Evolutionary conservation across 2,329 filamentous ascomycete genomes (phyloP), one percentile per base, ranked within the genome.

Genomic region (Didymella sp.): DNA sequence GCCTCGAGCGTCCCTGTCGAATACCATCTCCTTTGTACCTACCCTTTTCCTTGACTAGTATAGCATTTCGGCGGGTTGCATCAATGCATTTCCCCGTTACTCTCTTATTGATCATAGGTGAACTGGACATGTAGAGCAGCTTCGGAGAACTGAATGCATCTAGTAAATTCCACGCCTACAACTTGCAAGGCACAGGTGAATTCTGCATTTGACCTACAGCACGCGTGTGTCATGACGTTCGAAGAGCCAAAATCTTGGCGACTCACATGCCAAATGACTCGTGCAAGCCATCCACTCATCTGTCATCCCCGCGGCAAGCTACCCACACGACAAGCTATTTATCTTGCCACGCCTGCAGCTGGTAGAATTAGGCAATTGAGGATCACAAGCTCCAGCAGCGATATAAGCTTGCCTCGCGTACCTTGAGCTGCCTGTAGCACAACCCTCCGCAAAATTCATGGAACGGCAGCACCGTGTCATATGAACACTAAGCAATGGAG

Each of bases 401-500:
- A 40, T 52, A 52, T 44, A 57, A 57, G 48, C 43, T 40, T 52
- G 48, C 48, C 30, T 27, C 22, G 35, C 38, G 28, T 15, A 21
- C 27, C 28, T 27, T 7, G 6, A 21, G n/a, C 19, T 48, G 24
- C 37, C 25, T 30, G 35, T 33, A 28, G 41, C 37, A 31, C 33
- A 9, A 22, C 24, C 27, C 19, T 28, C 37, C 15, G n/a, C 27
- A 50, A 41, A 45, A 50, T 50, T 31, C 28, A 69, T 69, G 66
- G 61, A 64, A 59, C 55, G 55, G 58, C 67, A 61, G 61, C 62
- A 61, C 51, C 28, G 49, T 51, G 55, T 38, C 45, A 47, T 50
- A 19, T 43, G 44, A 48, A 24, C 24, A 33, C 31, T 24, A 28
- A 38, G 30, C 48, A 46, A 97, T 97, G 93, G 93, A 97, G 82